Percentiles rank a stretch among this genome's conserved stretches.
Evolutionary conservation across 2,329 filamentous ascomycete species (phyloP).

Genomic region (Calonectria pseudoreteaudii): DNA sequence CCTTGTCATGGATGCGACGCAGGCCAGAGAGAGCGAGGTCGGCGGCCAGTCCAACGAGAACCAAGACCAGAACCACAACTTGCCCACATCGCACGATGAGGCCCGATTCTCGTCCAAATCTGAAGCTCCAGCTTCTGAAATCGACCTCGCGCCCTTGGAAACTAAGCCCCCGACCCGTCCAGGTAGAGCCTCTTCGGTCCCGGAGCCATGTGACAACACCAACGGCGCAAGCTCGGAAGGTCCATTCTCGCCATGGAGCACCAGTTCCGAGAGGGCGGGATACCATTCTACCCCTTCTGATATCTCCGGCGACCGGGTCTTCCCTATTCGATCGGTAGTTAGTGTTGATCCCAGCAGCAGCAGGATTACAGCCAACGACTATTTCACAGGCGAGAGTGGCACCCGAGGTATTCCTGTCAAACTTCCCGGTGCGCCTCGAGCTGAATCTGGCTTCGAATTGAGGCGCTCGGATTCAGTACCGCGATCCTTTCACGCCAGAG

Average conservation of each 20-base stretch:
- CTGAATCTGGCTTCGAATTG: constrained; percentile 44
- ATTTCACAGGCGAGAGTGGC: constrained; percentile 50
- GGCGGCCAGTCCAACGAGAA: constrained; percentile 20
- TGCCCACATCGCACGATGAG: constrained; percentile 5
- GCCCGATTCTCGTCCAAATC: constrained; percentile 29
- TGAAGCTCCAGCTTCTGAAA: constrained; percentile 19
- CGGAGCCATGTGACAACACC: constrained; percentile 34
- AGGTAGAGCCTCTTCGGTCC: constrained; percentile 28
- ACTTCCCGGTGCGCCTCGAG: constrained; percentile 44
- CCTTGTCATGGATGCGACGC: constrained; percentile 38
- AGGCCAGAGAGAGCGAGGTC: constrained; percentile 25
- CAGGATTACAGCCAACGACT: constrained; percentile 55
- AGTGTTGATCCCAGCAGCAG: constrained; percentile 70
- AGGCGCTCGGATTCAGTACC: constrained; percentile 43
- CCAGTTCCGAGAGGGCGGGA: constrained; percentile 52
- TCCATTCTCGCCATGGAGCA: constrained; percentile 56
- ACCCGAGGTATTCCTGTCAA: constrained; percentile 45
- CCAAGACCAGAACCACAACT: background rate
- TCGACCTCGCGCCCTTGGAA: constrained; percentile 15
- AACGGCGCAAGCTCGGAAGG: constrained; percentile 35
- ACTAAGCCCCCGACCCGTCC: constrained; percentile 22
- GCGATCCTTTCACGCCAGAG: constrained; percentile 33
- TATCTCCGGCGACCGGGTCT: constrained; percentile 71
- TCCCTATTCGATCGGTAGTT: constrained; percentile 84
- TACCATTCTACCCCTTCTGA: constrained; percentile 49